These are phyloP conservation scores for Trifolium pratense DNA, from an alignment of 306 rosid genomes.

Conservation along the genomic window DNA sequence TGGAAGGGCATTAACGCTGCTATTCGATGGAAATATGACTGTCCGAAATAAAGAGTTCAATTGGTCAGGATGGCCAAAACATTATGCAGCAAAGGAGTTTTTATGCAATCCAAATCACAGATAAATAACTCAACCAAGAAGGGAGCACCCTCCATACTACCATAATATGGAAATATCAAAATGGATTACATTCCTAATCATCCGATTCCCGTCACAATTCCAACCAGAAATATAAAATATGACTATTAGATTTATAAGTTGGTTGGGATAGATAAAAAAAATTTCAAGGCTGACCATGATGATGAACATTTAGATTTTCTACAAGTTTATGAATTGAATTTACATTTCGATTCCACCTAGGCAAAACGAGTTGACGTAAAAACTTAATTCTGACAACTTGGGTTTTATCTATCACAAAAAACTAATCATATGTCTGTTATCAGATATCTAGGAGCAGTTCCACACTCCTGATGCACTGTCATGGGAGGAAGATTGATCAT, in stretches of 20 bases:
- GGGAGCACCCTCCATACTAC: conserved; percentile 12
- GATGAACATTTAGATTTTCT: no score
- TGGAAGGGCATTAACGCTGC: conserved; percentile 21
- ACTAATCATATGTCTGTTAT: no score
- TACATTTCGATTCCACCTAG: no score
- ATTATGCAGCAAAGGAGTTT: conserved; percentile 19
- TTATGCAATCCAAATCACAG: not conserved
- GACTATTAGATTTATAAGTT: conserved; percentile 35
- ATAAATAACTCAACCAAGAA: conserved; percentile 31
- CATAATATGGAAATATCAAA: conserved; percentile 35
- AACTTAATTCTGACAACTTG: no score
- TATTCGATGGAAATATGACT: conserved; percentile 18
- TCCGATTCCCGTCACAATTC: not conserved
- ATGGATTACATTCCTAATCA: conserved; percentile 2
- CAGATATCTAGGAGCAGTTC: no score
- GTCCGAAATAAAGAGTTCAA: conserved; percentile 22
- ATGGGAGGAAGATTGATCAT: no score
- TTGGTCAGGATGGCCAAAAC: conserved; percentile 11
- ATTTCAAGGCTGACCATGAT: no score
- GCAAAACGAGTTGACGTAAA: no score
- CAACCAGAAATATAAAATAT: not conserved
- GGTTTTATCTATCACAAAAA: no score
- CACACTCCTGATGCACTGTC: no score
- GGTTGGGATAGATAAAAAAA: not conserved
- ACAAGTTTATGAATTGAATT: no score